Percentiles rank a stretch among this genome's conserved stretches.
phyloP scores from a whole-genome alignment of 2,329 filamentous ascomycete genomes.

The Calonectria crousiana region DNA sequence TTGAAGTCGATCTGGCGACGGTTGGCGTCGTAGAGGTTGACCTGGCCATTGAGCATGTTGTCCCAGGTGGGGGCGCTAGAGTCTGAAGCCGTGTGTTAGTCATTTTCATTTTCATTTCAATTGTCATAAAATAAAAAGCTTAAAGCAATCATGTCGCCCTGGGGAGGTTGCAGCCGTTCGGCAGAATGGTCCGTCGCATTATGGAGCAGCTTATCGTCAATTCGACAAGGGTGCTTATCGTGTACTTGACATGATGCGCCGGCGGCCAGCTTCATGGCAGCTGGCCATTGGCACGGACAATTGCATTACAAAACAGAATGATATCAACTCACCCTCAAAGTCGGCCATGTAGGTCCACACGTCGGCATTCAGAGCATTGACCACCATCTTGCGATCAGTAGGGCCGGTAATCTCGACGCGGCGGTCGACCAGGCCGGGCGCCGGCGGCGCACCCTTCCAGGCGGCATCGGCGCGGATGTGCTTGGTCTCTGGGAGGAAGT shows the following conservation, averaged over 20 bases:
- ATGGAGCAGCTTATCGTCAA: constrained; percentile 11
- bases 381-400: constrained; percentile 98
- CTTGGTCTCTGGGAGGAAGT: constrained; percentile 96
- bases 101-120: constrained; percentile 33
- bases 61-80: constrained; percentile 97
- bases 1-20: constrained; percentile 96
- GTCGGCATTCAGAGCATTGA: constrained; percentile 95
- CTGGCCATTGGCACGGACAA: background rate
- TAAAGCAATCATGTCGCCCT: background rate
- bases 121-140: background rate
- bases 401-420: constrained; percentile 97
- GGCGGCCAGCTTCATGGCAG: constrained; percentile 13
- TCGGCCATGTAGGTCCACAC: constrained; percentile 99
- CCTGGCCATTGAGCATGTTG: constrained; percentile 98
- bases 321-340: constrained; percentile 81
- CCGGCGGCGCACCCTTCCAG: constrained; percentile 93
- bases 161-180: background rate
- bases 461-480: constrained; percentile 94
- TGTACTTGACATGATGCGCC: constrained; percentile 16
- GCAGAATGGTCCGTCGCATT: background rate
- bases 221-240: constrained; percentile 3
- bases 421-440: constrained; percentile 91
- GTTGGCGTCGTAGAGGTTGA: constrained; percentile 97
- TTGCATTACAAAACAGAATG: background rate
- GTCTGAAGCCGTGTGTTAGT: constrained; percentile 65